Evolutionary conservation across 2,329 filamentous ascomycete species (phyloP), one percentile per base, ranked within the genome.

Genomic region (Blastomyces silverae): DNA sequence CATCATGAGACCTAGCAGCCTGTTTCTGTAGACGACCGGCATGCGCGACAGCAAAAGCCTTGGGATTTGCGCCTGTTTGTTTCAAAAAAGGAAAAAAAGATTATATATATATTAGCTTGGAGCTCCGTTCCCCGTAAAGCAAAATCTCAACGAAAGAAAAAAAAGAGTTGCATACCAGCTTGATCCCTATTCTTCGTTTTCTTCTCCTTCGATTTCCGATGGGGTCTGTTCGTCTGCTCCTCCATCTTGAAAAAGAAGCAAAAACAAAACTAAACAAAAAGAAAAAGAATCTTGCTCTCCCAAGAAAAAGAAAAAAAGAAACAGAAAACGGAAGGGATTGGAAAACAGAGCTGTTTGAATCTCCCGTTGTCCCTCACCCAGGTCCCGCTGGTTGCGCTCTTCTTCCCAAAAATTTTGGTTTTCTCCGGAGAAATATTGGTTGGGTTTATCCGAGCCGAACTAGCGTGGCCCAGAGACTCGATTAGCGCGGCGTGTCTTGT

Each of bases 201-300:
- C 77, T 95, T 96, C 79, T 94, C 90, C 79, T 96, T 97, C 39
- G 87, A 81, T 73, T 90, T 87, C 73, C 92, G 85, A 82, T 97
- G 93, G 72, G 91, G 85, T 78, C 91, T 87, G 74, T 97, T 92
- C 56, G 84, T 78, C 80, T 97, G 92, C 67, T 91, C 85, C 75
- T 92, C 89, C 89, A 92, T 92, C 71, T 68, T 83, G 64, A 65
- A 64, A 53, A 31, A 7, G n/a, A 20, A 39, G 10, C 37, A 39
- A 46, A 46, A 44, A 37, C 22, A 46, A 61, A n/a, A 17, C 17
- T 20, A 55, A 25, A 17, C 11, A 11, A 11, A 13, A 8, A 11
- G 13, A 39, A 39, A 13, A 39, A 44, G 39, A 20, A 13, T 3
- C 39, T 46, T 31, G 42, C 39, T 48, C 48, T 50, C 13, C 17